A percentile compares a stretch with the other conserved stretches of the same genome.
phyloP scores from a whole-genome alignment of 805 yeast species.

The Wickerhamiella brachini region DNA sequence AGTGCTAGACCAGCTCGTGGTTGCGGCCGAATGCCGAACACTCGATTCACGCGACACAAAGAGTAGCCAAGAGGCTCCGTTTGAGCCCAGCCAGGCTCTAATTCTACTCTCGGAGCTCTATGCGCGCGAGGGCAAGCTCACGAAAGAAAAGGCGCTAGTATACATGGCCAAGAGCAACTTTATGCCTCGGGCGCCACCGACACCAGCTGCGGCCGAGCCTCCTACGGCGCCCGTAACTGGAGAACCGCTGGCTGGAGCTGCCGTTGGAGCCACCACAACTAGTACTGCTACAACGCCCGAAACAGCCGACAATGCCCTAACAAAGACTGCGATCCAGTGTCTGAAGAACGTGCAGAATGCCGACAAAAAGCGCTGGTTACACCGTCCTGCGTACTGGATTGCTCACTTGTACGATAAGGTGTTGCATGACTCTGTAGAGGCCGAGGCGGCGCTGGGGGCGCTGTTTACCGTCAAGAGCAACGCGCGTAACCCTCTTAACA shows the following conservation, averaged over 20 bases:
- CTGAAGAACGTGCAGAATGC: slow-evolving; percentile 35
- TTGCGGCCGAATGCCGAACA: slow-evolving; percentile 13
- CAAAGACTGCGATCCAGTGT: slow-evolving; percentile 14
- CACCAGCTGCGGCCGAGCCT: too few species aligned
- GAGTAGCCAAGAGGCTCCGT: slow-evolving; percentile 5
- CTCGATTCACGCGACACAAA: slow-evolving; percentile 3
- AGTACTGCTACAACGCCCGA: not conserved
- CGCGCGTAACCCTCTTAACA: slow-evolving; percentile 58
- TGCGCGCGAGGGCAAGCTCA: not conserved
- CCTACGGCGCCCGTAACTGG: too few species aligned
- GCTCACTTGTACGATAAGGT: slow-evolving; percentile 50
- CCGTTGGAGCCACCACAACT: not conserved
- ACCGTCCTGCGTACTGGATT: slow-evolving; percentile 60
- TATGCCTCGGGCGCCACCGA: not conserved
- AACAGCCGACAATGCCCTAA: not conserved
- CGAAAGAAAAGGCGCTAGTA: slow-evolving; percentile 11
- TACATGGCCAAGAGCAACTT: not conserved
- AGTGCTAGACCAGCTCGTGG: slow-evolving; percentile 31
- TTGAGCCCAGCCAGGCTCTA: slow-evolving; percentile 21
- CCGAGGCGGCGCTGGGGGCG: slow-evolving; percentile 48
- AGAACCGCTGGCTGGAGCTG: too few species aligned
- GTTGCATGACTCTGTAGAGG: slow-evolving; percentile 36
- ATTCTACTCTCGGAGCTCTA: slow-evolving; percentile 28
- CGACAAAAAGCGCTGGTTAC: slow-evolving; percentile 89
- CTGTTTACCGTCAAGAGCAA: slow-evolving; percentile 50